phyloP scores from a whole-genome alignment of 805 yeast genomes.

The Metschnikowia bowlesiae region DNA sequence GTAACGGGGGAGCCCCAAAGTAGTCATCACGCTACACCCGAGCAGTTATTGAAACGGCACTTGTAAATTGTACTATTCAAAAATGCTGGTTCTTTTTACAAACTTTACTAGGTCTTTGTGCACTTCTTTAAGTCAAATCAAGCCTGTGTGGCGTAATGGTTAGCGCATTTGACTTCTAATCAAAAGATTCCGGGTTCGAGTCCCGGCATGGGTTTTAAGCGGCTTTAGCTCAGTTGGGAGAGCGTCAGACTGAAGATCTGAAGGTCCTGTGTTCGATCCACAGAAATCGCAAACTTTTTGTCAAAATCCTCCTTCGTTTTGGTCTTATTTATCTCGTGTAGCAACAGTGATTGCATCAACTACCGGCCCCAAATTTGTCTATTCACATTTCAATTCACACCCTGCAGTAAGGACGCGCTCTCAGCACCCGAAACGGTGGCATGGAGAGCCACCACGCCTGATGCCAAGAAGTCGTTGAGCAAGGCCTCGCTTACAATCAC shows the following conservation, averaged over 20 bases:
- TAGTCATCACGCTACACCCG: no score
- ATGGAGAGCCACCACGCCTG: slow-evolving; percentile 30
- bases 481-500: slow-evolving; percentile 38
- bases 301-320: no score
- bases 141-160: slow-evolving; percentile 21
- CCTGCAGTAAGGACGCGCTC: background rate
- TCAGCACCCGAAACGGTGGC: slow-evolving; percentile 2
- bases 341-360: no score
- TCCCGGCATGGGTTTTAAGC: slow-evolving; percentile 21
- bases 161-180: slow-evolving; percentile 20
- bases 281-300: slow-evolving; percentile 16
- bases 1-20: no score
- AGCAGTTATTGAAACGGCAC: no score
- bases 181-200: slow-evolving; percentile 21
- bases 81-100: no score
- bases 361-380: no score
- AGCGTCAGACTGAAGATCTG: slow-evolving; percentile 28
- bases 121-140: background rate
- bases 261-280: slow-evolving; percentile 22
- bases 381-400: no score
- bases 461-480: slow-evolving; percentile 29
- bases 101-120: no score
- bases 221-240: slow-evolving; percentile 32
- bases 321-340: background rate
- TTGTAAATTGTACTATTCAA: no score